Evolutionary conservation across 768 basidiomycete species (phyloP).

Genomic region (Tephrocybe sp.): DNA sequence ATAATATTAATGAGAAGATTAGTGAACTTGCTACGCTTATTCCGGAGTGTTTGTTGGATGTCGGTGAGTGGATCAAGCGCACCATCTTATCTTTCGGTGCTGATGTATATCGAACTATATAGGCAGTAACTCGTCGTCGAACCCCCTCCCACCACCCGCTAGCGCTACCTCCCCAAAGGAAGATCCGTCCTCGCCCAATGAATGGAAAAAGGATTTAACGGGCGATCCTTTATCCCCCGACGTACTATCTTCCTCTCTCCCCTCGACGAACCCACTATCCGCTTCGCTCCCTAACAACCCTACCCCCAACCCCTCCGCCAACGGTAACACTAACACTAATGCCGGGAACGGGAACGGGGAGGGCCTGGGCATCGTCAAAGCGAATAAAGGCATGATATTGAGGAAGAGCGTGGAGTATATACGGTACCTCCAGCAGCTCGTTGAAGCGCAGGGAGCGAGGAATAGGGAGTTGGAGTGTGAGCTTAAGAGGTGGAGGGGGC

Average conservation of each 20-base stretch:
- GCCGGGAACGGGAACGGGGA: constrained; percentile 14
- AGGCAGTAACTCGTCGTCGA: too few species aligned
- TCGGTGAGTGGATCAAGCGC: constrained; percentile 3
- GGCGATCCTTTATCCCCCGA: too few species aligned
- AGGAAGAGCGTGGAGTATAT: constrained; percentile 80
- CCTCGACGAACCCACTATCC: constrained; percentile 1
- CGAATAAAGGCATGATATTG: constrained; percentile 93
- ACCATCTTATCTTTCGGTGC: neutral
- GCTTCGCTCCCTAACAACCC: neutral
- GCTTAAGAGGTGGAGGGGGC: constrained; percentile 43
- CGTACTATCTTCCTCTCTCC: neutral
- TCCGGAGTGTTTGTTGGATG: too few species aligned
- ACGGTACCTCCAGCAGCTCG: constrained; percentile 84
- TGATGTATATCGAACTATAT: neutral
- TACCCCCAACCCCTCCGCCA: neutral
- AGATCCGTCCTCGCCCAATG: constrained; percentile 15
- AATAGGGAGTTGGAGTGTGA: constrained; percentile 79
- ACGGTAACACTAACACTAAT: too few species aligned
- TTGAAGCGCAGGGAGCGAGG: constrained; percentile 71
- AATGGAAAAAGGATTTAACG: constrained; percentile 17
- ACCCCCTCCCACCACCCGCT: neutral
- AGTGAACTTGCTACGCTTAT: too few species aligned
- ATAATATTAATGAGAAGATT: too few species aligned
- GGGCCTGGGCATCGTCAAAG: constrained; percentile 61
- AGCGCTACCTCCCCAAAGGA: constrained; percentile 7